Percentiles rank a stretch among this genome's conserved stretches.
phyloP scores from a whole-genome alignment of 2,329 filamentous ascomycete genomes.

The Davidsoniella neocaledoniae region DNA sequence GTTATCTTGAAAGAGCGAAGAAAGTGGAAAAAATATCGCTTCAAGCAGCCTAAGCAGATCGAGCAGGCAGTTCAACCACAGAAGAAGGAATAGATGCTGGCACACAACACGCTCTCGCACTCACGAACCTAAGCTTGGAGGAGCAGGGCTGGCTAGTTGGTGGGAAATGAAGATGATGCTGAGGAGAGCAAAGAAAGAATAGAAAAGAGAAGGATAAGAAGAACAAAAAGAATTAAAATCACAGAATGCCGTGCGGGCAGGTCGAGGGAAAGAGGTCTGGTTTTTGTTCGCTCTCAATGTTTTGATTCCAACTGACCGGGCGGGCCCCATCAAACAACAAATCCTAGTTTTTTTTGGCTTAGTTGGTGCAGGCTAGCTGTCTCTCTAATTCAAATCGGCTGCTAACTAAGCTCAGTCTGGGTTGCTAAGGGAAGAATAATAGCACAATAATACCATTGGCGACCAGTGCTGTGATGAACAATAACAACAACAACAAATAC shows the following conservation, averaged over 20 bases:
- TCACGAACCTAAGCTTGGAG: too few species aligned
- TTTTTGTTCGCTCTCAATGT: constrained; percentile 19
- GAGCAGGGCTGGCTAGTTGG: not conserved
- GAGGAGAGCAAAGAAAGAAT: not conserved
- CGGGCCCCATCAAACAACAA: too few species aligned
- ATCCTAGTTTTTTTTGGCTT: too few species aligned
- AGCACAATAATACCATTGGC: too few species aligned
- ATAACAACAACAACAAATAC: too few species aligned
- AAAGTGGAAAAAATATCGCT: not conserved
- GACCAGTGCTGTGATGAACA: too few species aligned
- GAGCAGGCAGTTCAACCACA: too few species aligned
- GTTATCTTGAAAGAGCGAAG: not conserved
- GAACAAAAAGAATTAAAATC: not conserved
- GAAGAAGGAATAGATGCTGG: constrained; percentile 12
- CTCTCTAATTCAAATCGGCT: too few species aligned
- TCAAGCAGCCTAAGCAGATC: not conserved
- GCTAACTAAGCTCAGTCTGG: too few species aligned
- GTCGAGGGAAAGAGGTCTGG: constrained; percentile 17
- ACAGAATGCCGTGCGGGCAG: not conserved
- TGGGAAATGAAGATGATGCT: not conserved
- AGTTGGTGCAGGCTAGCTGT: too few species aligned
- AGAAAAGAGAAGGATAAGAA: constrained; percentile 2
- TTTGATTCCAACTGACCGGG: not conserved
- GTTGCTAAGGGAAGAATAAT: too few species aligned
- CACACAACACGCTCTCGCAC: too few species aligned